These are phyloP conservation scores for Trichoderma aggressivum DNA, from an alignment of 2,329 filamentous ascomycete genomes.

Conservation along the genomic window DNA sequence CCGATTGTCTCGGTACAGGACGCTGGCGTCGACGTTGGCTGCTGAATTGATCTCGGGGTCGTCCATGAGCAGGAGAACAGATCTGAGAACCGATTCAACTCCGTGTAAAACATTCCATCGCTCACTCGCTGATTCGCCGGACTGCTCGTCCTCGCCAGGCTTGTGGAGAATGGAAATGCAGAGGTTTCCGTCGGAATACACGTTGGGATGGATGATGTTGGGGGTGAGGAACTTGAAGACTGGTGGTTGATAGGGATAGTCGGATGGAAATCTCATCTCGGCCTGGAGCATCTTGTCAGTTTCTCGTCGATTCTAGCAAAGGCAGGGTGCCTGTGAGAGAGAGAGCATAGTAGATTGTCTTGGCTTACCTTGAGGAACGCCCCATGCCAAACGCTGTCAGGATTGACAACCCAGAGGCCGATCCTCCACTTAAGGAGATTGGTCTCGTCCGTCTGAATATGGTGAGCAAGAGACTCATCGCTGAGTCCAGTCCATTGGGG, in stretches of 20 bases:
- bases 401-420: constrained; percentile 87
- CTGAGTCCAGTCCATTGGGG: neutral
- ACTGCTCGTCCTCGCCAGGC: constrained; percentile 88
- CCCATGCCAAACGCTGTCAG: constrained; percentile 86
- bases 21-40: constrained; percentile 89
- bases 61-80: constrained; percentile 85
- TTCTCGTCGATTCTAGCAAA: neutral
- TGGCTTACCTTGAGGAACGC: constrained; percentile 73
- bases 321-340: neutral
- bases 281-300: constrained; percentile 47
- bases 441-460: constrained; percentile 64
- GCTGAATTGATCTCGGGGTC: constrained; percentile 91
- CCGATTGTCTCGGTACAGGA: constrained; percentile 75
- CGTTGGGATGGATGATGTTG: constrained; percentile 86
- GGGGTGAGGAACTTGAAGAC: constrained; percentile 76
- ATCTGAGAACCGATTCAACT: constrained; percentile 91
- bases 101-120: constrained; percentile 93
- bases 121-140: constrained; percentile 83
- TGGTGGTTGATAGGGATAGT: constrained; percentile 88
- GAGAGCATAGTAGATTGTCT: constrained; percentile 20
- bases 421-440: constrained; percentile 86
- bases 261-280: constrained; percentile 79
- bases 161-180: constrained; percentile 96
- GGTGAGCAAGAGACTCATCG: neutral
- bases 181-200: constrained; percentile 84